Evolutionary conservation across 257 asterid species (phyloP), one percentile per base, ranked within the genome.

Genomic region (Solanum sejunctum): DNA sequence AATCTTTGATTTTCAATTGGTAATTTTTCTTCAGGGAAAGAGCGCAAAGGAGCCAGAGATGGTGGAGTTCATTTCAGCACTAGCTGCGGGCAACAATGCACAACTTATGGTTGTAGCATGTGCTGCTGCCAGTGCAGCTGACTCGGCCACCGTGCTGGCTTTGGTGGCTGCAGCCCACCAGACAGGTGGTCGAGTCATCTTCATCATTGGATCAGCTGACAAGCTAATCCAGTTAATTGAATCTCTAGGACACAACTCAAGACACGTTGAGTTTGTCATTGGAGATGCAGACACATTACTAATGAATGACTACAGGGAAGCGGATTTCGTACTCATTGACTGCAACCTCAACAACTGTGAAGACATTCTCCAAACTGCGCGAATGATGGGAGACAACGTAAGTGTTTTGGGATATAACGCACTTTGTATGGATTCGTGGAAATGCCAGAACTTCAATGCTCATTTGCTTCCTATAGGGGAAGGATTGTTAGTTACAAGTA

Each of bases 61-160:
- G 9, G 91, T 91, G 0, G 97, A 92, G 87, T 94, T 94, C 92
- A 93, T 94, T n/a, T 93, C 98, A 2, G 96, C 98, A 47, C 85
- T 93, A 8, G 97, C 96, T 0, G 98, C 98, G 2, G 97, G 97
- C 13, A 92, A 91, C 89, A 94, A 91, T 32, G 93, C 91, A 36
- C 92, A 88, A 32, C 87, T 91, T 56, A 92, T 88, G 91, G 92
- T 91, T 26, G 89, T 91, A 0, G 97, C 93, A 1, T 91, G 97
- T 85, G 87, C 90, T 4, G 88, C 82, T 9, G 87, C 91, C 6
- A 88, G 84, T 9, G 80, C 93, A 0, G 92, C 90, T 0, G 93
- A 89, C 28, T 87, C 90, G 26, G 79, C 89, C 89, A 87, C 91
- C 83, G 60, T 87, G 32, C 84, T 90, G 6, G 95, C 98, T 61